These are phyloP conservation scores for Discostella pseudostelligera DNA, from an alignment of 108 stramenopile genomes.

Conservation along the genomic window DNA sequence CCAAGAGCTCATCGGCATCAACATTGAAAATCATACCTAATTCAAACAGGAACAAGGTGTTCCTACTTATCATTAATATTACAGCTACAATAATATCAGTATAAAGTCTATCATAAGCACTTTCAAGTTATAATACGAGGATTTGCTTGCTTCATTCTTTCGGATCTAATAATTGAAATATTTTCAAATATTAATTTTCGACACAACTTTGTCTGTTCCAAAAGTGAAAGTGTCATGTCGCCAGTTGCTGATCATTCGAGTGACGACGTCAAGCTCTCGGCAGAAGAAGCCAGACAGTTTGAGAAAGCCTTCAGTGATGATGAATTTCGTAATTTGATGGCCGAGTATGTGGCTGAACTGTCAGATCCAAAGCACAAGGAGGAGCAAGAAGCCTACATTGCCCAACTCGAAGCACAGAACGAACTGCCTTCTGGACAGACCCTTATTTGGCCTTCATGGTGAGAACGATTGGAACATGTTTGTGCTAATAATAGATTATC, in stretches of 20 bases:
- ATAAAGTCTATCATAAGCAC: neutral
- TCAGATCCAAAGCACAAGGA: conserved; percentile 57
- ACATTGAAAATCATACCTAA: neutral
- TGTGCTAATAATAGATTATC: too few species aligned
- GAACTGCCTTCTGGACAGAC: conserved; percentile 55
- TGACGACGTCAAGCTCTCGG: conserved; percentile 24
- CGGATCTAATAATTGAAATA: neutral
- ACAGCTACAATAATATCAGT: neutral
- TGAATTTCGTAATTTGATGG: conserved; percentile 54
- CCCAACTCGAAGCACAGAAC: conserved; percentile 43
- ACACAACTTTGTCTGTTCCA: neutral
- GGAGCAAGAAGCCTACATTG: conserved; percentile 63
- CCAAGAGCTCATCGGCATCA: conserved; percentile 5
- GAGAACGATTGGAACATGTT: neutral
- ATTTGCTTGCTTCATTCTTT: too few species aligned
- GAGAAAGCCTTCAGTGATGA: conserved; percentile 55
- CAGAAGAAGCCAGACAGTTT: conserved; percentile 33
- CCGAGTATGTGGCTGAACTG: conserved; percentile 60
- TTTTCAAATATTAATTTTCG: too few species aligned
- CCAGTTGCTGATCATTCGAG: neutral
- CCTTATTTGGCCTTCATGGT: conserved; percentile 40
- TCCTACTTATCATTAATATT: too few species aligned
- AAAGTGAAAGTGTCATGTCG: neutral
- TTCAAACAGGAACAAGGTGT: too few species aligned
- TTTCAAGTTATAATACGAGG: too few species aligned